Evolutionary conservation across 495 filamentous ascomycete species (phyloP).

Genomic region (Rusavskia elegans): DNA sequence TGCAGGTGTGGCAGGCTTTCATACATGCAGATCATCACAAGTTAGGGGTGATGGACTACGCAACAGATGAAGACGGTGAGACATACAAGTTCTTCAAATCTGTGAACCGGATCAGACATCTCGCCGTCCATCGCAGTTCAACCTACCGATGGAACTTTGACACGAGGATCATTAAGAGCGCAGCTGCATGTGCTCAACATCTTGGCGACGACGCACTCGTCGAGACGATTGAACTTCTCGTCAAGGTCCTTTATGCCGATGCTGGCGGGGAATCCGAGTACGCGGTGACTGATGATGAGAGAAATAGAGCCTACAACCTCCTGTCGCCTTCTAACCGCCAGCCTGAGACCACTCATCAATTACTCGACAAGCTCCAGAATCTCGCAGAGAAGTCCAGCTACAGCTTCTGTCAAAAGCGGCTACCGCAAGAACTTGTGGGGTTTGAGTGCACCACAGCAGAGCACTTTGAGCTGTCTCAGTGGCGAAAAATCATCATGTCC

Average conservation of each 20-base stretch:
- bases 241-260: not conserved
- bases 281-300: not conserved
- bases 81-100: not conserved
- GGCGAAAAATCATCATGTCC: not conserved
- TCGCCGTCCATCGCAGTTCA: not conserved
- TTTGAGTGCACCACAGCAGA: not conserved
- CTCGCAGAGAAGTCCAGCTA: not conserved
- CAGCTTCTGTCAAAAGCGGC: not conserved
- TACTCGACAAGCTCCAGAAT: not conserved
- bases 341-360: not conserved
- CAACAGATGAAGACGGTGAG: not conserved
- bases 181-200: not conserved
- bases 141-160: not conserved
- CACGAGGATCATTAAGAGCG: not conserved
- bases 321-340: not conserved
- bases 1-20: not conserved
- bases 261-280: not conserved
- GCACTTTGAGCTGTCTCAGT: not conserved
- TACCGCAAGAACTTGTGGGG: not conserved
- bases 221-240: not conserved
- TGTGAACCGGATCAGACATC: not conserved
- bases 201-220: not conserved
- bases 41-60: not conserved
- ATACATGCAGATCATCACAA: not conserved
- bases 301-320: not conserved